Evolutionary conservation across 768 basidiomycete genomes (phyloP), one percentile per base, ranked within the genome.

Genomic region (Strobilomyces echinocephalus): DNA sequence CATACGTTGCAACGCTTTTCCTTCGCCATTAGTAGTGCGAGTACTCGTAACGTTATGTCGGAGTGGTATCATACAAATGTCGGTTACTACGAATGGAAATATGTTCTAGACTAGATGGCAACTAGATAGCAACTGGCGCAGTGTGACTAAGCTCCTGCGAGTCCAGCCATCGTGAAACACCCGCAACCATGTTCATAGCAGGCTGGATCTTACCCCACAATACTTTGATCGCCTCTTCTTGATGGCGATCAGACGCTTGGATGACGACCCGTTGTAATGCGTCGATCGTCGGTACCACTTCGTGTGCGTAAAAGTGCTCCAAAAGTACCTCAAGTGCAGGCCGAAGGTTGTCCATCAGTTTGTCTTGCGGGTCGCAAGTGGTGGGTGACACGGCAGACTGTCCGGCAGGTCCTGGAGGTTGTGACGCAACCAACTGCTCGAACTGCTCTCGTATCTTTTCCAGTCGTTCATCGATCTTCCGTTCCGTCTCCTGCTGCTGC

Each of bases 171-270:
- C 50, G 57, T 20, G 64, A 69, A 44, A 67, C 67, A 12, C 60
- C 66, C 3, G 63, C 59, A 3, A 69, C 66, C 59, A 67, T 59
- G 35, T 65, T 65, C 66, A 68, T 67, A 4, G 67, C 68, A n/a
- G 66, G 66, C 41, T 65, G 59, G 34, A 68, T 60, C 55, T 40
- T 60, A 9, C 63, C 63, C 67, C 67, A 68, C 24, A 68, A 28
- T 20, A 61, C 63, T 26, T 46, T 45, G 4, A 65, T 54, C 15
- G 59, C 53, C 15, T 63, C 66, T 35, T 56, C 54, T 45, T 65
- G 67, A 33, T 63, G 54, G 21, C 52, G 61, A 38, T 59, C 48
- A 16, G 67, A 61, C 16, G 57, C 40, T 15, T 57, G 39, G 9
- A 57, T 11, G 21, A 58, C 55, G 18, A 14, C 35, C 18, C 46